A percentile compares a stretch with the other conserved stretches of the same genome.
Evolutionary conservation across 805 yeast genomes (phyloP).

Genomic region (Spathaspora gorwiae): DNA sequence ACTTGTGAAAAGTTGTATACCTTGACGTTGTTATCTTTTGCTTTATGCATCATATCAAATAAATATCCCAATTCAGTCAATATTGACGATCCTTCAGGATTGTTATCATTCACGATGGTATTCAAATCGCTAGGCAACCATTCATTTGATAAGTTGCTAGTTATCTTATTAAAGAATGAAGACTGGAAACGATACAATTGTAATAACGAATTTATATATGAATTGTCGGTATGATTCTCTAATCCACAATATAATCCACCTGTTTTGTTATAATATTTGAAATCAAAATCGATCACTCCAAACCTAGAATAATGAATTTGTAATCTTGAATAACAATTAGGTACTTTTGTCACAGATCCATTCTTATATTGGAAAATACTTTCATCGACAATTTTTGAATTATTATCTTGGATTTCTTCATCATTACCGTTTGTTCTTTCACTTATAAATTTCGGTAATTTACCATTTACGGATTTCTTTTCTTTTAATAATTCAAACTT

Average conservation of each 20-base stretch:
- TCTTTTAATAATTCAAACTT: conserved; percentile 37
- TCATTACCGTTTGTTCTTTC: conserved; percentile 26
- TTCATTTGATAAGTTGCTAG: conserved; percentile 47
- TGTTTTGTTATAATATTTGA: conserved; percentile 75
- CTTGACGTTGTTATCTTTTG: conserved; percentile 72
- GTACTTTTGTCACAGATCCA: conserved; percentile 31
- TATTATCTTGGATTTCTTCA: conserved; percentile 1
- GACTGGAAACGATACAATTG: conserved; percentile 80
- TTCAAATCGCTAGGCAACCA: conserved; percentile 40
- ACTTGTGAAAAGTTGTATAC: conserved; percentile 68
- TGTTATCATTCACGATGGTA: conserved; percentile 20
- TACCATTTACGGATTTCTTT: conserved; percentile 4
- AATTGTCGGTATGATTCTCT: conserved; percentile 81
- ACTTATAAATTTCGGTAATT: conserved; percentile 56
- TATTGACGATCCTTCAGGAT: conserved; percentile 47
- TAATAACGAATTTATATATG: conserved; percentile 66
- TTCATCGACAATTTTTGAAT: conserved; percentile 9
- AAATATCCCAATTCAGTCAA: conserved; percentile 82
- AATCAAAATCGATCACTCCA: conserved; percentile 93
- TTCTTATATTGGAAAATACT: conserved; percentile 14
- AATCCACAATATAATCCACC: conserved; percentile 59
- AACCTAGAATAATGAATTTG: conserved; percentile 81
- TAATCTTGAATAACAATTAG: conserved; percentile 70
- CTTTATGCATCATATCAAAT: conserved; percentile 85
- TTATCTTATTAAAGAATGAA: conserved; percentile 60